Evolutionary conservation across 257 asterid genomes (phyloP).

Genomic region (Solanum paucissectum): DNA sequence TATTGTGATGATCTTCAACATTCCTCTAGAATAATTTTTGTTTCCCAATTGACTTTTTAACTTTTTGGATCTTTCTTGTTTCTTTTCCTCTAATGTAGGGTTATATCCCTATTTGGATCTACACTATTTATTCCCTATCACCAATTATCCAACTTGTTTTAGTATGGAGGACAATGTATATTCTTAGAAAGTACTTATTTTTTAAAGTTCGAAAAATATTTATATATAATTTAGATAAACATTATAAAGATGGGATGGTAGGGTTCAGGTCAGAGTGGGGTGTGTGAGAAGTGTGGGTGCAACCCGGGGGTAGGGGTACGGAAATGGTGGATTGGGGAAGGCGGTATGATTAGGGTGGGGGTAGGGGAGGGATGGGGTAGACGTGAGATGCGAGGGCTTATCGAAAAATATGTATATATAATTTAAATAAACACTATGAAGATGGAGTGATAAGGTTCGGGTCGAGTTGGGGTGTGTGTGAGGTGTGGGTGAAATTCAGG

Average conservation of each 20-base stretch:
- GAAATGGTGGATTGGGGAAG: not conserved
- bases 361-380: not conserved
- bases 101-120: not conserved
- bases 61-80: not conserved
- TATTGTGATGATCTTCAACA: not conserved
- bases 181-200: not conserved
- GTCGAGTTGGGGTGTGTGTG: not conserved
- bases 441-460: not conserved
- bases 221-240: not conserved
- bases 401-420: not conserved
- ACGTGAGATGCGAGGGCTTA: not conserved
- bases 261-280: not conserved
- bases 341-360: not conserved
- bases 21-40: not conserved
- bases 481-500: not conserved
- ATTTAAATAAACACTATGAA: not conserved
- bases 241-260: not conserved
- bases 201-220: not conserved
- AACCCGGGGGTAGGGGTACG: not conserved
- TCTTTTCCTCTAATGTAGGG: not conserved
- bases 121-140: not conserved
- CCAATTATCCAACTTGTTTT: not conserved
- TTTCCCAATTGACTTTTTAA: not conserved
- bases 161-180: not conserved
- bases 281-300: not conserved